phyloP scores from a whole-genome alignment of 2,329 filamentous ascomycete genomes.

The Fusarium subtropicale region DNA sequence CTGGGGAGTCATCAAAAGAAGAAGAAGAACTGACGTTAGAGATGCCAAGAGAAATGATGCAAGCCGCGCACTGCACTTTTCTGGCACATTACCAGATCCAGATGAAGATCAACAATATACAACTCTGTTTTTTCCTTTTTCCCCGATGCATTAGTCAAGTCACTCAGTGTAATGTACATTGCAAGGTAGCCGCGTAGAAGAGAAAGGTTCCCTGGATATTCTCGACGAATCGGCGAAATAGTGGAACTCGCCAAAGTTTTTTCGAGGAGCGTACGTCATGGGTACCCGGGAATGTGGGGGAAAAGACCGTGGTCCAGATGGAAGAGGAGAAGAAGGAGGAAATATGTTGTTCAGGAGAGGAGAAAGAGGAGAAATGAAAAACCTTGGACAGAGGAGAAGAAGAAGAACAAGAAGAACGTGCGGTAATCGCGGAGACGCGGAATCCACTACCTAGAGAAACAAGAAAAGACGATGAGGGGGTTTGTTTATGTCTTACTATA shows the following conservation, averaged over 20 bases:
- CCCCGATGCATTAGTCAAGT: not conserved
- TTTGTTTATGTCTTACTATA: constrained; percentile 14
- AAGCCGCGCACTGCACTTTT: constrained; percentile 9
- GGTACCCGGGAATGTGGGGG: constrained; percentile 31
- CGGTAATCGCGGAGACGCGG: constrained; percentile 37
- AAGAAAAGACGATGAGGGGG: constrained; percentile 18
- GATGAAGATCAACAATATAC: constrained; percentile 20
- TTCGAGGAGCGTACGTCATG: constrained; percentile 31
- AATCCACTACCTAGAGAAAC: not conserved
- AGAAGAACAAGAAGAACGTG: constrained; percentile 13
- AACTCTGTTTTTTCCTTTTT: not conserved
- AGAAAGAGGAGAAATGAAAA: constrained; percentile 13
- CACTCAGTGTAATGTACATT: not conserved
- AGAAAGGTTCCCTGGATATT: constrained; percentile 1
- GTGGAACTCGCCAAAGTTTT: constrained; percentile 27
- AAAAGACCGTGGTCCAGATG: constrained; percentile 27
- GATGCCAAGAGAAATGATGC: constrained; percentile 29
- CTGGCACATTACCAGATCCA: constrained; percentile 8
- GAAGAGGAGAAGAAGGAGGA: constrained; percentile 19
- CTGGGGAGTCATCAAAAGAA: not conserved
- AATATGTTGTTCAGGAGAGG: constrained; percentile 12
- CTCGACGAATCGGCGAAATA: constrained; percentile 29
- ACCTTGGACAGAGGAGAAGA: constrained; percentile 13
- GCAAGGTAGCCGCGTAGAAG: not conserved
- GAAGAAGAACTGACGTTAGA: constrained; percentile 16